phyloP scores from a whole-genome alignment of 495 filamentous ascomycete genomes.

The Aspergillus leporis region DNA sequence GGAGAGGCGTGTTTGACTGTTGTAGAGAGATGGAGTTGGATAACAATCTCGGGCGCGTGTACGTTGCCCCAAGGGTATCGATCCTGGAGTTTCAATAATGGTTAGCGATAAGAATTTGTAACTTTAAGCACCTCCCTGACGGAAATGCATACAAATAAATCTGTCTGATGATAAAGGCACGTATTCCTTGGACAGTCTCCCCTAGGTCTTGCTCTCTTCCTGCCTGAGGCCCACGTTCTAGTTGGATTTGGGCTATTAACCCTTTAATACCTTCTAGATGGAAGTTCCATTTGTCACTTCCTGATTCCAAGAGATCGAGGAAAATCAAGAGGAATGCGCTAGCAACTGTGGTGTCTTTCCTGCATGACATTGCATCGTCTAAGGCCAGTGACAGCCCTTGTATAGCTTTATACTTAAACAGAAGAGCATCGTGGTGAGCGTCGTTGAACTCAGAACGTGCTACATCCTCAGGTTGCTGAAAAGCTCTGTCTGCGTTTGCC shows the following conservation, averaged over 20 bases:
- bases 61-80: constrained; percentile 40
- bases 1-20: constrained; percentile 3
- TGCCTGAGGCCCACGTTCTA: constrained; percentile 5
- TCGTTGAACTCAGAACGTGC: constrained; percentile 17
- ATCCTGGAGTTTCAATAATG: constrained; percentile 16
- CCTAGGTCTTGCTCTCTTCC: constrained; percentile 42
- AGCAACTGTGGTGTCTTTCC: constrained; percentile 42
- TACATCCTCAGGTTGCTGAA: constrained; percentile 20
- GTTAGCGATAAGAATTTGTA: not conserved
- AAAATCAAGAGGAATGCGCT: constrained; percentile 59
- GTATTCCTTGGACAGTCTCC: constrained; percentile 30
- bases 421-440: constrained; percentile 46
- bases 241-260: constrained; percentile 8
- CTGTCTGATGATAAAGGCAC: constrained; percentile 30
- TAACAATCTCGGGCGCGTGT: constrained; percentile 31
- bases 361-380: constrained; percentile 20
- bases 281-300: constrained; percentile 53
- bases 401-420: constrained; percentile 53
- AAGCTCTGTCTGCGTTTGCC: constrained; percentile 36
- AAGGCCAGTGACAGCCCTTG: constrained; percentile 39
- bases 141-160: constrained; percentile 27
- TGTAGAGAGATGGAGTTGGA: not conserved
- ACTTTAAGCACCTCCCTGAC: not conserved
- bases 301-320: constrained; percentile 57
- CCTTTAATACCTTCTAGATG: constrained; percentile 50